Base-by-base conservation (phyloP, 2,329 filamentous ascomycete genomes). In the Fusarium chuoi region DNA sequence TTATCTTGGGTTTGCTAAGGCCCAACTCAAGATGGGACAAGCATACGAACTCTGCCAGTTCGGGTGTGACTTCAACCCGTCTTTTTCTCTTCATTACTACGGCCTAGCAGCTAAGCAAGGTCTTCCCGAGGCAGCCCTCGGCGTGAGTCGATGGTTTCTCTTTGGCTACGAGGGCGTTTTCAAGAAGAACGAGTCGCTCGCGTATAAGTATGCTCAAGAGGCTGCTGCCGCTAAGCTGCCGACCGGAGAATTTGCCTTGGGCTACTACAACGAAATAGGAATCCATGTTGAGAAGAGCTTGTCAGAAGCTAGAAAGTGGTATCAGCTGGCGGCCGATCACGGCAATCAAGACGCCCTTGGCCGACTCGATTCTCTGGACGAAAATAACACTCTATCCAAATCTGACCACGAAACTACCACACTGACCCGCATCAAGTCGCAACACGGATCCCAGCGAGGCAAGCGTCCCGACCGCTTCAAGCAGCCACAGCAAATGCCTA, bases 71-170 rank as follows among this genome's bases (percentile, higher is more conserved):
- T 99, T 99, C 82, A 95, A 97, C 78, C 95, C 96, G 3, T 93
- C 94, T 2, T 89, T 97, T 65, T 98, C 96, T 3, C 84, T 99
- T 61, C 96, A 99, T 81, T 99, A 99, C 85, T 98, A 98, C 79
- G 94, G 94, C 42, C 88, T 99, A 38, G 96, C 96, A 28, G 93
- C 96, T 18, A 92, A 93, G 74, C 96, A 98, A 83, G 96, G 95
- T 24, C 95, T 98, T 78, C 88, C 95, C 0, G 96, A 99, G 81
- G 96, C 96, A 1, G 95, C 98, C 68, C 93, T 99, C 83, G 95
- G 96, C 35, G 95, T 99, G 70, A 98, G 96, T 83, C 96, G 98
- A 83, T 99, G 96, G 96, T 99, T 98, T 80, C 87, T 99, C 35
- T 98, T 97, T 79, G 96, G 96, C 6, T 95, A 96, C 74, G 96